Evolutionary conservation across 192 early-diverging fungal species (phyloP).

Genomic region (Spinellus fusiger): DNA sequence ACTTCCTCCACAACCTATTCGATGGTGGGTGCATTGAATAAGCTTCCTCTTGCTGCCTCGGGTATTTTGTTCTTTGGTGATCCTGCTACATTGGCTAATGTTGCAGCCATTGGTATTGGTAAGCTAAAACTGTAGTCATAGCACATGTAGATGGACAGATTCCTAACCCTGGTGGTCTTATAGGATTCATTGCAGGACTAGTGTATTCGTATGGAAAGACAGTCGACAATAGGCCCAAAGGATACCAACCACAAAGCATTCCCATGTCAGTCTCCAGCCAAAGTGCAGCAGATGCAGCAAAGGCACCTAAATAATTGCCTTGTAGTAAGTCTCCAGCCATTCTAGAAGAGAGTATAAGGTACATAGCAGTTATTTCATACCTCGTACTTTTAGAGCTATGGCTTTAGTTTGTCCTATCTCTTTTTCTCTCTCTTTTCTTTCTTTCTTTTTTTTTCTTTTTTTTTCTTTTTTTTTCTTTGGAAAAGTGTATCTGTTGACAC

Average conservation of each 20-base stretch:
- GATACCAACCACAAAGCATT: slow-evolving; percentile 16
- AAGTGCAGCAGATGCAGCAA: slow-evolving; percentile 30
- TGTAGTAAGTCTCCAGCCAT: background rate
- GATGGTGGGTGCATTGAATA: slow-evolving; percentile 99
- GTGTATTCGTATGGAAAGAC: slow-evolving; percentile 74
- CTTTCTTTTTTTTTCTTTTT: too few species aligned
- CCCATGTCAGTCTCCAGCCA: slow-evolving; percentile 38
- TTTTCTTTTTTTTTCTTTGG: too few species aligned
- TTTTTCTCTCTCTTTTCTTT: too few species aligned
- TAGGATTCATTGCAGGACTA: slow-evolving; percentile 61
- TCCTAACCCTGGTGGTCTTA: background rate
- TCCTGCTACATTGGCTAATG: slow-evolving; percentile 71
- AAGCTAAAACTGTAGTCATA: slow-evolving; percentile 15
- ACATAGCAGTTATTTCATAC: background rate
- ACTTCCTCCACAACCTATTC: slow-evolving; percentile 74
- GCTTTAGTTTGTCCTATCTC: too few species aligned
- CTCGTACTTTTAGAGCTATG: too few species aligned
- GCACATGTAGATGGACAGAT: too few species aligned
- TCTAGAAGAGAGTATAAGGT: background rate
- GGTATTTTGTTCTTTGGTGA: slow-evolving; percentile 96
- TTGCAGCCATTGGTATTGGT: slow-evolving; percentile 85
- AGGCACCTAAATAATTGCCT: slow-evolving; percentile 15
- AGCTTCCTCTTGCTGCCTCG: slow-evolving; percentile 90
- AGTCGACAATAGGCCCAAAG: slow-evolving; percentile 35
- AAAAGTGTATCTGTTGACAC: too few species aligned